Conservation (phyloP, 345 rosid genomes). For the Lepidium africanum region DNA sequence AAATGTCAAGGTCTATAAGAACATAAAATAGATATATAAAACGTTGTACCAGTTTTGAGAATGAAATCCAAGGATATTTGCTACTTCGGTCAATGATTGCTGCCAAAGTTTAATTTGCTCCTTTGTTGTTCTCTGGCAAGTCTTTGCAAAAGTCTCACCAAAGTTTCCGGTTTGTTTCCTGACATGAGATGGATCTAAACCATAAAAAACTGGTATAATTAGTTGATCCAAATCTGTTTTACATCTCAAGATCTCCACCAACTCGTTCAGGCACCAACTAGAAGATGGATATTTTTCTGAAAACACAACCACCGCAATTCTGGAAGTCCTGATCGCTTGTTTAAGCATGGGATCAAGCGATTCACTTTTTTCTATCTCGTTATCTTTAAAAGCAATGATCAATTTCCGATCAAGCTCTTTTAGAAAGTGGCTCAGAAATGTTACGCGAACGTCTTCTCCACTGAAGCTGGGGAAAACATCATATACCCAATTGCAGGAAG, state of each 20-base stretch:
- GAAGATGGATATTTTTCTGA: background rate
- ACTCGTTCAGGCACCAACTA: background rate
- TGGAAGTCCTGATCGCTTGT: background rate
- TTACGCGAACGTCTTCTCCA: background rate
- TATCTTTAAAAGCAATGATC: background rate
- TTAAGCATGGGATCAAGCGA: background rate
- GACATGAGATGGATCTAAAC: conserved; percentile 15
- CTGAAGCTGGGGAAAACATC: background rate
- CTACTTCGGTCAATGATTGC: background rate
- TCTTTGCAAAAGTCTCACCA: background rate
- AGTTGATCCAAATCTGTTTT: background rate
- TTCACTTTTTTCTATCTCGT: background rate
- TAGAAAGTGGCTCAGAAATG: background rate
- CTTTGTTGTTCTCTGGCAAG: background rate
- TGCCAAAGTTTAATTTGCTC: background rate
- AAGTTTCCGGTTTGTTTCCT: background rate
- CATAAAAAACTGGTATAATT: conserved; percentile 1
- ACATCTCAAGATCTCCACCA: background rate
- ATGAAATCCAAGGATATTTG: background rate
- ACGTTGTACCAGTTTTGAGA: background rate
- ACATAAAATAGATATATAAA: background rate
- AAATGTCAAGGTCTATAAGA: no score
- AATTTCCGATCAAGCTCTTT: background rate
- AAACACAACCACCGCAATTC: background rate
- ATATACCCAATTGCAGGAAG: background rate